Evolutionary conservation across 306 rosid genomes (phyloP).

Genomic region (Medicago ruthenica): DNA sequence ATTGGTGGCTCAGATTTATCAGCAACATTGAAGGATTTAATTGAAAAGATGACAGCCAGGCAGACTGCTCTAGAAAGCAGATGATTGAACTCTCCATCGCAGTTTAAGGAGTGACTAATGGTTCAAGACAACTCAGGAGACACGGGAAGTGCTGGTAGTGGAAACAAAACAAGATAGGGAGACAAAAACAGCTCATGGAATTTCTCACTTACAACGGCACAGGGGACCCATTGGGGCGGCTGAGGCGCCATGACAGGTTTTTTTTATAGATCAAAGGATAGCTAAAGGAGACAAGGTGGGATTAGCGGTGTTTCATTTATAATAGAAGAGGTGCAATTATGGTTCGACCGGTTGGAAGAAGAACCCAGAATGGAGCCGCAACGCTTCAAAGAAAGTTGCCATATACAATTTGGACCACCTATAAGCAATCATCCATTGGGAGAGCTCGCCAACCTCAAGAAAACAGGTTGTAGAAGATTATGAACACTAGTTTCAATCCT

Average conservation of each 20-base stretch:
- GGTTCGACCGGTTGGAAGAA: background rate
- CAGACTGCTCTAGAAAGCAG: slow-evolving; percentile 1
- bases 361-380: background rate
- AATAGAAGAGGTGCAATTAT: background rate
- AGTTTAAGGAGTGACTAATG: background rate
- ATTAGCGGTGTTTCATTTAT: background rate
- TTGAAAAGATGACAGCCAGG: background rate
- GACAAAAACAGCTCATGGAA: background rate
- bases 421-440: background rate
- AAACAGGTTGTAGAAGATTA: background rate
- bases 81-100: background rate
- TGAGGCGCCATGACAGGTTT: background rate
- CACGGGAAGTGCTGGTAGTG: background rate
- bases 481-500: background rate
- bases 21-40: background rate
- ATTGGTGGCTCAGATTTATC: background rate
- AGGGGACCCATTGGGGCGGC: background rate
- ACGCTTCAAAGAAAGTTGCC: background rate
- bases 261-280: background rate
- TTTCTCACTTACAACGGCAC: background rate
- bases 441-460: background rate
- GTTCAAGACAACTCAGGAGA: background rate
- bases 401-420: background rate
- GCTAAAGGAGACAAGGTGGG: background rate
- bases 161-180: background rate